A percentile compares a stretch with the other conserved stretches of the same genome.
Conservation (phyloP, 139 green algal genomes). For the Trebouxia sp. region DNA sequence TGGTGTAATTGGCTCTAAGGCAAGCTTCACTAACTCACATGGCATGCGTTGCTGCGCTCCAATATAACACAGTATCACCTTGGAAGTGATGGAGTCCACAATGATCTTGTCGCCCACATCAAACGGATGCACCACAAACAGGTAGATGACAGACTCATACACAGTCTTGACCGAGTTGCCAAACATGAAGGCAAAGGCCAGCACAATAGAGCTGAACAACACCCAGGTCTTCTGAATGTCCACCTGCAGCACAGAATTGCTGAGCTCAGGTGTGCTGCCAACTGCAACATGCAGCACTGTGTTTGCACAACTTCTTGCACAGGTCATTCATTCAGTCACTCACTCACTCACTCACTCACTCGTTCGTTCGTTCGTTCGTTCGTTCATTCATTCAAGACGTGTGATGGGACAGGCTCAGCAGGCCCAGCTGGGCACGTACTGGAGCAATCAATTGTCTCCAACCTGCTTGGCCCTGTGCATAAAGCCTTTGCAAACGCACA, state of each 20-base stretch:
- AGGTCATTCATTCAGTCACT: too few species aligned
- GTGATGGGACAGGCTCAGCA: too few species aligned
- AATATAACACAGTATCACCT: background rate
- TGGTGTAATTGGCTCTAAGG: too few species aligned
- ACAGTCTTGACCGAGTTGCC: slow-evolving; percentile 53
- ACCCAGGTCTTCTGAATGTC: slow-evolving; percentile 58
- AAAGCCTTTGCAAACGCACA: too few species aligned
- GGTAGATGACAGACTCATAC: slow-evolving; percentile 48
- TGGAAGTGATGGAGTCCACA: slow-evolving; percentile 6
- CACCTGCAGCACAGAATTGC: slow-evolving; percentile 37
- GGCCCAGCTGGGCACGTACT: too few species aligned
- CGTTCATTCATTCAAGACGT: too few species aligned
- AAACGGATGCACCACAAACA: slow-evolving; percentile 57
- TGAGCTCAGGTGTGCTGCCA: background rate
- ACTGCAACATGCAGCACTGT: background rate
- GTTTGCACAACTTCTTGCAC: too few species aligned
- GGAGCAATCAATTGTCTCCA: too few species aligned
- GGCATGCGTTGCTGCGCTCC: background rate
- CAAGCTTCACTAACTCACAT: background rate
- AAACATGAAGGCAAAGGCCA: slow-evolving; percentile 69
- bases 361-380: too few species aligned
- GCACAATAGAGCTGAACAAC: slow-evolving; percentile 45
- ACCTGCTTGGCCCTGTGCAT: too few species aligned
- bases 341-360: too few species aligned
- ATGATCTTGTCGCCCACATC: slow-evolving; percentile 41